Percentiles rank a stretch among this genome's conserved stretches.
phyloP scores from a whole-genome alignment of 192 early-diverging fungal species.

The Backusella westeae region DNA sequence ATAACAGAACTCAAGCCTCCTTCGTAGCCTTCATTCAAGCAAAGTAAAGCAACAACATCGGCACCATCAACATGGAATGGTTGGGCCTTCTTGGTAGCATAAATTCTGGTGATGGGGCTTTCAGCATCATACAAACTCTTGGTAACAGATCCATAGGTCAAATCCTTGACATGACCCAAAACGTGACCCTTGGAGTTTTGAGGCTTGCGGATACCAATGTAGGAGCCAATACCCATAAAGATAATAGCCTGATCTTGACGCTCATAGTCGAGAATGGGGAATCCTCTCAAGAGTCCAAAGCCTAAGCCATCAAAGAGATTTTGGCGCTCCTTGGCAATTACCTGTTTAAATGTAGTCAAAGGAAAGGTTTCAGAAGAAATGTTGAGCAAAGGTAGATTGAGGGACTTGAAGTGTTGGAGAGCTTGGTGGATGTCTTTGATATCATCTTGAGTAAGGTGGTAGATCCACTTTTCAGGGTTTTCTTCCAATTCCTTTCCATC shows the following conservation, averaged over 20 bases:
- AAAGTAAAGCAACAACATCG: slow-evolving; percentile 38
- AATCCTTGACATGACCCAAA: slow-evolving; percentile 40
- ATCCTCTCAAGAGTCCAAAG: slow-evolving; percentile 27
- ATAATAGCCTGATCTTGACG: slow-evolving; percentile 31
- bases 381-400: slow-evolving; percentile 18
- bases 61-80: slow-evolving; percentile 41
- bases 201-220: slow-evolving; percentile 35
- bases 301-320: slow-evolving; percentile 28
- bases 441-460: slow-evolving; percentile 22
- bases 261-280: slow-evolving; percentile 22
- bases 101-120: slow-evolving; percentile 34
- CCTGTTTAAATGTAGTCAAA: slow-evolving; percentile 17
- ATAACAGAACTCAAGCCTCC: slow-evolving; percentile 36
- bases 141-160: slow-evolving; percentile 29
- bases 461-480: slow-evolving; percentile 34
- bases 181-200: slow-evolving; percentile 37
- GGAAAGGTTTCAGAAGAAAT: slow-evolving; percentile 24
- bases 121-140: slow-evolving; percentile 28
- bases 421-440: slow-evolving; percentile 34
- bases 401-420: slow-evolving; percentile 25
- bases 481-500: slow-evolving; percentile 28
- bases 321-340: slow-evolving; percentile 11
- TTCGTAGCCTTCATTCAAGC: slow-evolving; percentile 28
- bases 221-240: slow-evolving; percentile 43
- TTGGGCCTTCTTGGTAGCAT: slow-evolving; percentile 42